Conservation (phyloP, 129 eudicot genomes). For the Tanacetum coccineum region DNA sequence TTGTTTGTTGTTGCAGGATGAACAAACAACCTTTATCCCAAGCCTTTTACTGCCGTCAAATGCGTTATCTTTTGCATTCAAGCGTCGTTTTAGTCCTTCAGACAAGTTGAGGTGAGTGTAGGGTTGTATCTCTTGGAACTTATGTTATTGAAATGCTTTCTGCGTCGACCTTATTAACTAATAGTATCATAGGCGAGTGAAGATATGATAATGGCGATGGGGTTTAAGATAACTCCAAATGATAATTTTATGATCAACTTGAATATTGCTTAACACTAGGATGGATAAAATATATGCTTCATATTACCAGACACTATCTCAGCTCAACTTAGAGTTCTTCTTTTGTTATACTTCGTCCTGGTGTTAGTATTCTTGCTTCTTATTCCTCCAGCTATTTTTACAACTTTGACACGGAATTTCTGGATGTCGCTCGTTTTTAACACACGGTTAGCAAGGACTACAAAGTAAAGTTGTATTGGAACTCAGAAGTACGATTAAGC, state of each 20-base stretch:
- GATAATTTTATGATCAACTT: not conserved
- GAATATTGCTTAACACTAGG: too few species aligned
- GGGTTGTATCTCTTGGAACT: not conserved
- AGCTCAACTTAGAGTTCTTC: conserved; percentile 91
- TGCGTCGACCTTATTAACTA: not conserved
- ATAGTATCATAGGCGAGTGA: not conserved
- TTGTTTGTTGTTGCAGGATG: conserved; percentile 60
- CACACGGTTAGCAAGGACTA: conserved; percentile 79
- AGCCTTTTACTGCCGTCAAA: conserved; percentile 84
- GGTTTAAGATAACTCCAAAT: not conserved
- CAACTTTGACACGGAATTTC: conserved; percentile 59
- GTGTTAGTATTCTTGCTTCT: too few species aligned
- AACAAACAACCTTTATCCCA: conserved; percentile 64
- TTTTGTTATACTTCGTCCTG: conserved; percentile 40
- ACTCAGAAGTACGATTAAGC: conserved; percentile 79
- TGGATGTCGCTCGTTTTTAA: conserved; percentile 88
- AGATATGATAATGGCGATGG: conserved; percentile 6
- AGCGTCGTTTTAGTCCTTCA: conserved; percentile 68
- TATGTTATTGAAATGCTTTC: conserved; percentile 1
- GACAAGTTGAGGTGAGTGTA: conserved; percentile 56
- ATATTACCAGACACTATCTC: conserved; percentile 20
- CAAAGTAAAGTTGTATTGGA: conserved; percentile 93
- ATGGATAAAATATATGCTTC: too few species aligned
- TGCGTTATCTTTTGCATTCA: conserved; percentile 66
- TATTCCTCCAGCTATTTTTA: conserved; percentile 59